phyloP scores from a whole-genome alignment of 129 eudicot genomes.

The Arctium lappa region DNA sequence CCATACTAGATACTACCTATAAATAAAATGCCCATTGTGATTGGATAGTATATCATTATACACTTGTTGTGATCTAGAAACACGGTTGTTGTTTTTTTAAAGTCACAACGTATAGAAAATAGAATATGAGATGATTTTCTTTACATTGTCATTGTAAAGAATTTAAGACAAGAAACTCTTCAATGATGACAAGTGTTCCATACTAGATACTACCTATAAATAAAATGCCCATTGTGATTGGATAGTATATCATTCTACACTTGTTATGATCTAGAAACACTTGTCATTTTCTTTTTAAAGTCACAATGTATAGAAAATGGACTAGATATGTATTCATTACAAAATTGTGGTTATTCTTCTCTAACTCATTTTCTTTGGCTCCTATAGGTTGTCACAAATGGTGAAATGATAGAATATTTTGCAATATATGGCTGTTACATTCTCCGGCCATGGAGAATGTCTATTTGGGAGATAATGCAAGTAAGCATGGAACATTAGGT shows the following conservation, averaged over 20 bases:
- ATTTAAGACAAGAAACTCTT: not conserved
- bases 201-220: not conserved
- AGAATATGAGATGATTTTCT: not conserved
- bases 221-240: not conserved
- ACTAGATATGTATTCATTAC: not conserved
- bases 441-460: constrained; percentile 92
- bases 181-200: not conserved
- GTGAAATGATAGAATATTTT: constrained; percentile 87
- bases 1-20: not conserved
- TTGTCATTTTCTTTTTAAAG: not conserved
- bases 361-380: not conserved
- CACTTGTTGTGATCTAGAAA: constrained; percentile 13
- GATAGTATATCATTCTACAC: not conserved
- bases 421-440: constrained; percentile 95
- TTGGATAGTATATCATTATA: not conserved
- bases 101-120: too few relatives aligned
- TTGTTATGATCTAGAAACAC: not conserved
- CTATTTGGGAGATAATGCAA: constrained; percentile 89
- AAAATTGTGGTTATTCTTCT: not conserved
- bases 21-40: not conserved
- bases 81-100: not conserved
- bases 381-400: constrained; percentile 70
- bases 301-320: not conserved
- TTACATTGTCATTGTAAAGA: not conserved
- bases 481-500: constrained; percentile 38